phyloP scores from a whole-genome alignment of 2,329 filamentous ascomycete species.

The Microdochium paspali region DNA sequence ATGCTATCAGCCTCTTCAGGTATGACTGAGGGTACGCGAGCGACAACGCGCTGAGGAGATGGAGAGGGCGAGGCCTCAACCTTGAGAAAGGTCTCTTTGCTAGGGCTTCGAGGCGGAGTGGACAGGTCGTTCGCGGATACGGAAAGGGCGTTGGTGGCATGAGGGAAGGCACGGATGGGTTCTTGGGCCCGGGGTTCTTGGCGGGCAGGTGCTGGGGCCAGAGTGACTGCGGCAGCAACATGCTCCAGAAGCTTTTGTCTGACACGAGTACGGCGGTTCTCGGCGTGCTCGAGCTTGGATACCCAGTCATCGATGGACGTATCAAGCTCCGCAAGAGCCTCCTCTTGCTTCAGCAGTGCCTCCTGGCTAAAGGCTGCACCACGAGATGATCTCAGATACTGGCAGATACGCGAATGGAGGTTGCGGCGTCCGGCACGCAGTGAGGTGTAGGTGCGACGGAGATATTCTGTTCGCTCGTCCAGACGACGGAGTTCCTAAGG shows the following conservation, averaged over 20 bases:
- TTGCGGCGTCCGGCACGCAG: constrained; percentile 68
- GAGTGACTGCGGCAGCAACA: constrained; percentile 60
- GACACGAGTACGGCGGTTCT: constrained; percentile 66
- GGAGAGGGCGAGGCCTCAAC: constrained; percentile 27
- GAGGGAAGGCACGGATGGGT: background rate
- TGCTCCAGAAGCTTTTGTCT: constrained; percentile 76
- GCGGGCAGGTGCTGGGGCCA: constrained; percentile 23
- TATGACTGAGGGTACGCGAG: constrained; percentile 47
- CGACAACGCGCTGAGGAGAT: constrained; percentile 40
- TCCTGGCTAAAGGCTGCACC: constrained; percentile 65
- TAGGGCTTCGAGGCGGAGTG: constrained; percentile 51
- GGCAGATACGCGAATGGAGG: constrained; percentile 67
- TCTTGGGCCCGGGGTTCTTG: background rate
- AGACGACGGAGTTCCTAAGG: constrained; percentile 67
- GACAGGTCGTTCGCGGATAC: constrained; percentile 32
- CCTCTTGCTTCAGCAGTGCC: constrained; percentile 69
- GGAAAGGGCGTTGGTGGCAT: constrained; percentile 14
- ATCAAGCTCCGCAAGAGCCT: constrained; percentile 68
- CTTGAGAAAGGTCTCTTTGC: constrained; percentile 28
- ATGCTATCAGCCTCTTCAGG: constrained; percentile 25
- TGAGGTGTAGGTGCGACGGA: constrained; percentile 67
- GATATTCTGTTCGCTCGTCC: constrained; percentile 71
- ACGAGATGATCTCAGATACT: constrained; percentile 63
- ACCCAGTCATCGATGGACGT: constrained; percentile 74
- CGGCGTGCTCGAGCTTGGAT: constrained; percentile 68